These are phyloP conservation scores for Cordyceps cicadae DNA, from an alignment of 2,329 filamentous ascomycete species.

Conservation along the genomic window DNA sequence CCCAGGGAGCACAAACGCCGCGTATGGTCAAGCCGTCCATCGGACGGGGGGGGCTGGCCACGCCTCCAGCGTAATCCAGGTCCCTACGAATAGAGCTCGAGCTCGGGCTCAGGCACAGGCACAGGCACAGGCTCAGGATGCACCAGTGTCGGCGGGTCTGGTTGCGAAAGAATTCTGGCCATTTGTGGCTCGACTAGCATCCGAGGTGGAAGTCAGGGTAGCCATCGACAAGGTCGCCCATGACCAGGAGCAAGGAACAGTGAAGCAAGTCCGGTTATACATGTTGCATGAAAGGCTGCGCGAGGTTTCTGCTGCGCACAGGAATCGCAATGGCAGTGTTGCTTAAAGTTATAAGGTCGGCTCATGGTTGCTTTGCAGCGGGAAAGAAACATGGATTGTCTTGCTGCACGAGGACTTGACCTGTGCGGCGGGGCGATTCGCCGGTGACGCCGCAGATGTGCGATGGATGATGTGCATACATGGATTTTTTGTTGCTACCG, in stretches of 20 bases:
- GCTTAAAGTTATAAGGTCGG: background rate
- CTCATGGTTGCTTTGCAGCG: background rate
- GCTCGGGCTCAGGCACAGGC: background rate
- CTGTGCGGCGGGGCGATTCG: background rate
- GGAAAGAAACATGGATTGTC: background rate
- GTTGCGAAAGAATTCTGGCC: conserved; percentile 2
- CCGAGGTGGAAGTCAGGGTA: conserved; percentile 52
- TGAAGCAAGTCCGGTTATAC: conserved; percentile 17
- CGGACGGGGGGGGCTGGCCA: background rate
- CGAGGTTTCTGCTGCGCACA: conserved; percentile 12
- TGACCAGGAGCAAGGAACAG: conserved; percentile 27
- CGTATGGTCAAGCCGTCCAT: background rate
- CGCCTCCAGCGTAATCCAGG: background rate
- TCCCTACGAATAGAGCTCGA: background rate
- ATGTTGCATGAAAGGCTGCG: conserved; percentile 17
- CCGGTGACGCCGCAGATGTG: background rate
- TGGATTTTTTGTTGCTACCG: background rate
- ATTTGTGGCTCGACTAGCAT: conserved; percentile 41
- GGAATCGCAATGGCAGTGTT: background rate
- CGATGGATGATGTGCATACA: background rate
- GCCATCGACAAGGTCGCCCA: conserved; percentile 51
- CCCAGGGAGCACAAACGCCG: background rate
- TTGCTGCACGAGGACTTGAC: background rate
- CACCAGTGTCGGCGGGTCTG: background rate
- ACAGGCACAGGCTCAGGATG: too few species aligned